A percentile compares a stretch with the other conserved stretches of the same genome.
Conservation (phyloP, 164 flowering plant species). For the Platanus orientalis region DNA sequence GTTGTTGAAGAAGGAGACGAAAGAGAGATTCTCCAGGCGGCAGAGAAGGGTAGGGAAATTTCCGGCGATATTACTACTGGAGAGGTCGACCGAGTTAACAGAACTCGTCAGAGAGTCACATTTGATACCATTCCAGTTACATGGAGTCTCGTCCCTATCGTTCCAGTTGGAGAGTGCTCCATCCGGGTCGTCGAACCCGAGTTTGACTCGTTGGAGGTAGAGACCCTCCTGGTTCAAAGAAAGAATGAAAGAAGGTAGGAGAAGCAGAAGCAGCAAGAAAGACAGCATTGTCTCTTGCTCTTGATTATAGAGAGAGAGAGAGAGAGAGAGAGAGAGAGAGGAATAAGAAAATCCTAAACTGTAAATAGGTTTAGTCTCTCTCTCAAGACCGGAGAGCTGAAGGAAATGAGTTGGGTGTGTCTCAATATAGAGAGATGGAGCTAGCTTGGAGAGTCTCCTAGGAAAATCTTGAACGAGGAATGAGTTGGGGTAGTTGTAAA, state of each 20-base stretch:
- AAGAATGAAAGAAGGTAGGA: slow-evolving; percentile 9
- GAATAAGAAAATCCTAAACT: too few species aligned
- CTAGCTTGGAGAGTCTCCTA: too few species aligned
- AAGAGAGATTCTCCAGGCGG: slow-evolving; percentile 47
- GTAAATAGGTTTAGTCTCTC: too few species aligned
- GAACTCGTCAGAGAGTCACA: slow-evolving; percentile 43
- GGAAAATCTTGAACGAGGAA: too few species aligned
- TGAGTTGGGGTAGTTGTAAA: too few species aligned
- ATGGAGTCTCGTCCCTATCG: slow-evolving; percentile 44
- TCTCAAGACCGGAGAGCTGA: too few species aligned
- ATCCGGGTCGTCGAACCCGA: slow-evolving; percentile 55
- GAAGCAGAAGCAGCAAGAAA: slow-evolving; percentile 21
- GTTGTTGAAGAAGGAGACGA: slow-evolving; percentile 61
- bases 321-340: too few species aligned
- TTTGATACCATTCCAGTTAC: slow-evolving; percentile 65
- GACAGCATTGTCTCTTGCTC: slow-evolving; percentile 1
- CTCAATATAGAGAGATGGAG: too few species aligned
- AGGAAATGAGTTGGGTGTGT: too few species aligned
- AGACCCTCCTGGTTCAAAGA: slow-evolving; percentile 76
- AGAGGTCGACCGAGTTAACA: slow-evolving; percentile 60
- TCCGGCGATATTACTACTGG: slow-evolving; percentile 48
- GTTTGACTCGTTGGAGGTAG: slow-evolving; percentile 47
- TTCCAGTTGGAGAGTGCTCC: slow-evolving; percentile 56
- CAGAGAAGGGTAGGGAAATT: slow-evolving; percentile 77
- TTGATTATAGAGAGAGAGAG: too few species aligned